Conservation (phyloP, 192 early-diverging fungal genomes). For the Tieghemiomyces parasiticus region DNA sequence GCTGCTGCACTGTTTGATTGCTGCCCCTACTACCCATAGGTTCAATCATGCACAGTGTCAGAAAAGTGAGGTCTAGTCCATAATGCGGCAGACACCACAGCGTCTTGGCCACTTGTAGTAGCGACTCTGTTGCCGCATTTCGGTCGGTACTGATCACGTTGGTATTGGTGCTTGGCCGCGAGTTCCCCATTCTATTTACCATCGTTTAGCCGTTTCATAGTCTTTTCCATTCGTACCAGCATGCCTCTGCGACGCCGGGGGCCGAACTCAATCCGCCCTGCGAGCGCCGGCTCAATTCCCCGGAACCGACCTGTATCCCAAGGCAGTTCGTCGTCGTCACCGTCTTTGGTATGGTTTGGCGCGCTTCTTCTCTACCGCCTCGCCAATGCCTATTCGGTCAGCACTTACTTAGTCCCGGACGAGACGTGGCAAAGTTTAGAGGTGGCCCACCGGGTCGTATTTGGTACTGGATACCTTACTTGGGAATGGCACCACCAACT, state of each 20-base stretch:
- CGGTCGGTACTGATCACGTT: neutral
- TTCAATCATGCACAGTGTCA: neutral
- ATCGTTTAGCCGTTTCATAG: neutral
- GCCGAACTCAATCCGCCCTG: neutral
- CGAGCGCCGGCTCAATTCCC: neutral
- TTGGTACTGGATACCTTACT: conserved; percentile 82
- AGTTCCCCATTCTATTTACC: neutral
- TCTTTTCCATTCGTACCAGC: neutral
- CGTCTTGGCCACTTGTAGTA: too few relatives aligned
- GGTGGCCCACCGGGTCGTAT: conserved; percentile 71
- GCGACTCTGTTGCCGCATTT: too few relatives aligned
- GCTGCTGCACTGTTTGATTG: too few relatives aligned
- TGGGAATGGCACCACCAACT: conserved; percentile 87
- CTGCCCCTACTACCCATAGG: neutral
- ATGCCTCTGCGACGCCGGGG: neutral
- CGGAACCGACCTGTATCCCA: neutral
- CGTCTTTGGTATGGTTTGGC: neutral
- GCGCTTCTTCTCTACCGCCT: neutral
- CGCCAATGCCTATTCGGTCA: conserved; percentile 2
- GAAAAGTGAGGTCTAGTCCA: too few relatives aligned
- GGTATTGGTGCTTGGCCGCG: neutral
- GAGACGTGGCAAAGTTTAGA: conserved; percentile 97
- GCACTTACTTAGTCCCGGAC: conserved; percentile 85
- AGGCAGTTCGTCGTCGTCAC: neutral
- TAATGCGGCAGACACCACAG: too few relatives aligned